Evolutionary conservation across 1,284 basidiomycete species (phyloP).

Genomic region (Irpex lacteus): DNA sequence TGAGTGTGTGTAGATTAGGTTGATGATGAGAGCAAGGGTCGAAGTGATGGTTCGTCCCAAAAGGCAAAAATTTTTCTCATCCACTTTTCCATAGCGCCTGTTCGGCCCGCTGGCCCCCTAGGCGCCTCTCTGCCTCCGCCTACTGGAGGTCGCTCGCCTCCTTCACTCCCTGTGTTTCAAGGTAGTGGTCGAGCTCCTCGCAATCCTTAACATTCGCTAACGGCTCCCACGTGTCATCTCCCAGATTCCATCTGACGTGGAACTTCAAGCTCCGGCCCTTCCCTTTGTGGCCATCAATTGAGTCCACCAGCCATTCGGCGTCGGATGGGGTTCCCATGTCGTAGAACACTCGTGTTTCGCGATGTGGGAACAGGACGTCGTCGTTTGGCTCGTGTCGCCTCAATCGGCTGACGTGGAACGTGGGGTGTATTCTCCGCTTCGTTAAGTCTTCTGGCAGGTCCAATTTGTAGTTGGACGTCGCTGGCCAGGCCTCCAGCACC

Average conservation of each 20-base stretch:
- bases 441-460: constrained; percentile 25
- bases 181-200: constrained; percentile 24
- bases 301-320: constrained; percentile 22
- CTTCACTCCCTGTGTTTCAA: constrained; percentile 14
- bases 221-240: constrained; percentile 31
- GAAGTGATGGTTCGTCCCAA: too few relatives aligned
- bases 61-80: too few relatives aligned
- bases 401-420: constrained; percentile 28
- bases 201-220: constrained; percentile 19
- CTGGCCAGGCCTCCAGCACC: constrained; percentile 13
- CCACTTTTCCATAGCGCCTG: not conserved
- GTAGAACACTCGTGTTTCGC: constrained; percentile 21
- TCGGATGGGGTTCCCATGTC: constrained; percentile 24
- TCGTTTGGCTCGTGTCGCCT: constrained; percentile 24
- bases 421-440: constrained; percentile 22
- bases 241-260: constrained; percentile 31
- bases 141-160: not conserved
- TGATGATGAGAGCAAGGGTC: too few relatives aligned
- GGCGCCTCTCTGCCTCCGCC: not conserved
- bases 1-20: too few relatives aligned
- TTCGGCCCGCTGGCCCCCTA: not conserved
- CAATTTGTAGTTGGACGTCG: constrained; percentile 24
- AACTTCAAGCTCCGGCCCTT: constrained; percentile 23
- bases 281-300: constrained; percentile 29
- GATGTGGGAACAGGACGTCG: constrained; percentile 22